Percentiles rank a stretch among this genome's conserved stretches.
Conservation (phyloP, 2,329 filamentous ascomycete species). For the Helicocarpus griseus region DNA sequence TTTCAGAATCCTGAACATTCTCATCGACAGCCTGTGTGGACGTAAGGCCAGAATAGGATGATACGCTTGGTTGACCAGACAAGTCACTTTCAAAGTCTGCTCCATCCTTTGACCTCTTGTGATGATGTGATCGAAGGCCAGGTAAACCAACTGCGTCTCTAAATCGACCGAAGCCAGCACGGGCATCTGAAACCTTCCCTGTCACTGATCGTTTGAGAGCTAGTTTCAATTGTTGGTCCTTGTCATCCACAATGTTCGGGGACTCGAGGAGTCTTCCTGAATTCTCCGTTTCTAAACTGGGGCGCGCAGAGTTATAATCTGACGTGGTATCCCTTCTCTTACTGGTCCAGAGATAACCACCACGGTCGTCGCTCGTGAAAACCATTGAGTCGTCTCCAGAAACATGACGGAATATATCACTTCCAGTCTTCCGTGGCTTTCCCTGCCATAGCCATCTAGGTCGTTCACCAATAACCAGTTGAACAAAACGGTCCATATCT, state of each 20-base stretch:
- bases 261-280: conserved; percentile 22
- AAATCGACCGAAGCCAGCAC: conserved; percentile 72
- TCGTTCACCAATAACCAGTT: conserved; percentile 67
- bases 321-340: conserved; percentile 29
- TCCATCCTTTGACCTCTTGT: conserved; percentile 28
- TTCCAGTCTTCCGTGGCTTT: conserved; percentile 60
- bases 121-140: conserved; percentile 31
- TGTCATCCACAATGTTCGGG: conserved; percentile 24
- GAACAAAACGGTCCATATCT: conserved; percentile 75
- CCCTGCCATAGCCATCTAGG: conserved; percentile 94
- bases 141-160: conserved; percentile 65
- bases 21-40: neutral
- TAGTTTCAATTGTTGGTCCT: conserved; percentile 44
- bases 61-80: conserved; percentile 19
- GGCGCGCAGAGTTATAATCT: conserved; percentile 26
- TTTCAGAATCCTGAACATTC: neutral
- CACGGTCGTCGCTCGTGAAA: conserved; percentile 37
- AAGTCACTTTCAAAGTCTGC: conserved; percentile 21
- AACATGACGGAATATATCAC: conserved; percentile 22
- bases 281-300: conserved; percentile 21
- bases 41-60: conserved; percentile 20
- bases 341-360: conserved; percentile 37
- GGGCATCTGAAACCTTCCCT: conserved; percentile 68
- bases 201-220: conserved; percentile 71
- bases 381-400: conserved; percentile 32